phyloP scores from a whole-genome alignment of 805 yeast genomes.

The Ogataea neopini region DNA sequence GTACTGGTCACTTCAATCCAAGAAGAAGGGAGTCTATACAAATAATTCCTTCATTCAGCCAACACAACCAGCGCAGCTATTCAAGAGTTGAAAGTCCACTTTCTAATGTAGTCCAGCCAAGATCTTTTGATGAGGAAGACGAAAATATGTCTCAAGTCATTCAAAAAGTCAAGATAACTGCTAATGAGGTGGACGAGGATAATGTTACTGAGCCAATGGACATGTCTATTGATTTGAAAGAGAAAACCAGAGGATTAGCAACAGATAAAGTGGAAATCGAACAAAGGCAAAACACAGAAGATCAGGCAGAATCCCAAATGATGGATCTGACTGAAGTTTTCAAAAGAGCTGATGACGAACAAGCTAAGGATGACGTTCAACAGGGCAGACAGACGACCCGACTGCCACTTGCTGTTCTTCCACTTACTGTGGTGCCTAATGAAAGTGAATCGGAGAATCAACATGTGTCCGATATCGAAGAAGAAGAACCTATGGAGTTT shows the following conservation, averaged over 20 bases:
- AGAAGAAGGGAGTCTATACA: constrained; percentile 32
- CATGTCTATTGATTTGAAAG: constrained; percentile 20
- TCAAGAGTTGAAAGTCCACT: neutral
- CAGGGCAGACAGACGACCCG: constrained; percentile 4
- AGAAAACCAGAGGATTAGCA: constrained; percentile 5
- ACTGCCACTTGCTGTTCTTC: constrained; percentile 4
- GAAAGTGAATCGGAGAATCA: neutral
- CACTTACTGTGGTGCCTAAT: neutral
- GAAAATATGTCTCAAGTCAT: constrained; percentile 20
- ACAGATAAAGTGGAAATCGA: too few relatives aligned
- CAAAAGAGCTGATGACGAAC: constrained; percentile 14
- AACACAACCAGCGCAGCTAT: constrained; percentile 2
- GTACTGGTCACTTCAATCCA: constrained; percentile 19
- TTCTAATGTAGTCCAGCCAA: neutral
- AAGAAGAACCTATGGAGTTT: constrained; percentile 8
- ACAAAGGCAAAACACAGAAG: too few relatives aligned
- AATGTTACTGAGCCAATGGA: constrained; percentile 32
- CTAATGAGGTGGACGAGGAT: constrained; percentile 24
- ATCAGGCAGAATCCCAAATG: neutral
- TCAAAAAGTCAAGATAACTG: constrained; percentile 9
- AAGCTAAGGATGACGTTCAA: constrained; percentile 9
- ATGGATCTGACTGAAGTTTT: constrained; percentile 18
- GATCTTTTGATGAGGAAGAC: constrained; percentile 8
- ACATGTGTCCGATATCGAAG: constrained; percentile 5
- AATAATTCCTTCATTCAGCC: constrained; percentile 31